phyloP scores from a whole-genome alignment of 306 rosid genomes.

The Vigna unguiculata region DNA sequence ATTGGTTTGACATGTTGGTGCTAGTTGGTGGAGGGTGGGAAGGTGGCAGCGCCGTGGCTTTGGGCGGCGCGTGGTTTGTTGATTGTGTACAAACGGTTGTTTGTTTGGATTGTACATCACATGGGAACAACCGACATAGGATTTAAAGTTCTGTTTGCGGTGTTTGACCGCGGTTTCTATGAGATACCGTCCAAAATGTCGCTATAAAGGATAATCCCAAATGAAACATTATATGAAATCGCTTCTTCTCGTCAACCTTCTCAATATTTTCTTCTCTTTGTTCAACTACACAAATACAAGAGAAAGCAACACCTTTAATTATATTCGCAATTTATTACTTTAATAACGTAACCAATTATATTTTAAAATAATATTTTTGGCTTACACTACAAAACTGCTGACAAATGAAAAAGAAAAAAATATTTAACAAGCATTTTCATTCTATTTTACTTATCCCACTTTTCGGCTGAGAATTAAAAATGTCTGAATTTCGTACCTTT shows the following conservation, averaged over 20 bases:
- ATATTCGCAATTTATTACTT: too few species aligned
- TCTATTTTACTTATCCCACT: too few species aligned
- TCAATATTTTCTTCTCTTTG: conserved; percentile 38
- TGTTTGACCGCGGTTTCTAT: conserved; percentile 33
- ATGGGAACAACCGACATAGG: conserved; percentile 43
- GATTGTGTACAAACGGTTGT: too few species aligned
- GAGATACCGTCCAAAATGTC: conserved; percentile 38
- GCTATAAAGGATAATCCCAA: conserved; percentile 45
- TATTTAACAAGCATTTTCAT: too few species aligned
- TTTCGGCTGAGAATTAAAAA: too few species aligned
- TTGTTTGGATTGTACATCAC: background rate
- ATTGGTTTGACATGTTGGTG: background rate
- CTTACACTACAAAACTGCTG: too few species aligned
- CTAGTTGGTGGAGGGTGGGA: background rate
- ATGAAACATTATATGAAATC: conserved; percentile 10
- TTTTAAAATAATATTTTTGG: too few species aligned
- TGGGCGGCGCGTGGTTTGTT: background rate
- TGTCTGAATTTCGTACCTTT: too few species aligned
- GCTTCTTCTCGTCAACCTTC: conserved; percentile 53
- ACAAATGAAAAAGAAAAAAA: too few species aligned
- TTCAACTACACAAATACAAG: conserved; percentile 43
- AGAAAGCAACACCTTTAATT: background rate
- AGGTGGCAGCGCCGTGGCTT: background rate
- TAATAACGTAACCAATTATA: too few species aligned
- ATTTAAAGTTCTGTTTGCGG: conserved; percentile 20